Percentiles rank a stretch among this genome's conserved stretches.
Evolutionary conservation across 345 rosid species (phyloP).

Genomic region (Pistacia vera): DNA sequence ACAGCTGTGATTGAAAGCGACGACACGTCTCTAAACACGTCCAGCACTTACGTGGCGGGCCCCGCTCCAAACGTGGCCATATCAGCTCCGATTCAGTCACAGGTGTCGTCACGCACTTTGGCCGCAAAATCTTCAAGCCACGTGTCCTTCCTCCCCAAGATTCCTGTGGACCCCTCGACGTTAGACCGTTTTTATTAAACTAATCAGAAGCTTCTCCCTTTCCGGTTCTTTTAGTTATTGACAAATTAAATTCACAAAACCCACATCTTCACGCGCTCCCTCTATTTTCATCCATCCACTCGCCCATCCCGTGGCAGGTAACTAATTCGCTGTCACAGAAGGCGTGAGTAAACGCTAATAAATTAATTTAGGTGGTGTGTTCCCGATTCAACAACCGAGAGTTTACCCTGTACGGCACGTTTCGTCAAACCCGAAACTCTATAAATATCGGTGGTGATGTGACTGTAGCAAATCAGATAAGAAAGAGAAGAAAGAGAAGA

Average conservation of each 20-base stretch:
- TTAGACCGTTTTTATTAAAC: conserved; percentile 6
- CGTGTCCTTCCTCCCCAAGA: conserved; percentile 30
- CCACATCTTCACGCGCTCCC: not conserved
- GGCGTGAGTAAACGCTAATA: not conserved
- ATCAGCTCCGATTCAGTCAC: conserved; percentile 30
- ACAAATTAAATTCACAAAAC: not conserved
- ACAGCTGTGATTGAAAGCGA: conserved; percentile 43
- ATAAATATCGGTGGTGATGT: conserved; percentile 36
- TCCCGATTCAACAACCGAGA: conserved; percentile 38
- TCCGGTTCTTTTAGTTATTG: conserved; percentile 24
- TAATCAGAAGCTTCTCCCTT: not conserved
- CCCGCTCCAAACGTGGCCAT: conserved; percentile 47
- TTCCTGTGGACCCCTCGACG: conserved; percentile 9
- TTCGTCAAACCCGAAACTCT: conserved; percentile 31
- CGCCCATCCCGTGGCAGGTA: not conserved
- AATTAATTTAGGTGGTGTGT: conserved; percentile 11
- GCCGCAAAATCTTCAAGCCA: conserved; percentile 27
- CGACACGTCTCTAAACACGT: conserved; percentile 25
- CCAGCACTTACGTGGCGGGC: conserved; percentile 21
- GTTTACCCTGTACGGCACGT: conserved; percentile 25
- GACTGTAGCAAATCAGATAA: conserved; percentile 41
- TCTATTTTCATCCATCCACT: no score
- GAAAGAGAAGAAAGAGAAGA: conserved; percentile 38
- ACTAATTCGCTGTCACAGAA: not conserved
- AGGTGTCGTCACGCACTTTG: conserved; percentile 41